These are phyloP conservation scores for Arabidopsis thaliana DNA, from an alignment of 345 rosid genomes.

Conservation along the genomic window TAIR10.1 NC_003074.8:2476501-2477000, in stretches of 20 bases:
- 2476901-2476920: background rate
- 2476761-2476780: conserved; percentile 99
- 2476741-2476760: conserved; percentile 99
- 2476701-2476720: conserved; percentile 36
- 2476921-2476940: background rate
- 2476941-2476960: background rate
- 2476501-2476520: conserved; percentile 35
- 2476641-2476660: background rate
- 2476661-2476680: conserved; percentile 12
- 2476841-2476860: conserved; percentile 2
- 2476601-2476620: background rate
- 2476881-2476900: conserved; percentile 14
- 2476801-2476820: background rate
- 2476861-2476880: conserved; percentile 10
- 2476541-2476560: conserved; percentile 50
- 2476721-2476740: conserved; percentile 77
- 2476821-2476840: background rate
- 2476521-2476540: conserved; percentile 40
- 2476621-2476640: conserved; percentile 4
- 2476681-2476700: conserved; percentile 31
- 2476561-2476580: conserved; percentile 47
- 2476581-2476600: background rate
- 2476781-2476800: background rate
- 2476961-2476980: conserved; percentile 28
- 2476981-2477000: background rate